Percentiles rank a stretch among this genome's conserved stretches.
Conservation (phyloP, 1,284 basidiomycete genomes). For the Ganoderma leucocontextum region DNA sequence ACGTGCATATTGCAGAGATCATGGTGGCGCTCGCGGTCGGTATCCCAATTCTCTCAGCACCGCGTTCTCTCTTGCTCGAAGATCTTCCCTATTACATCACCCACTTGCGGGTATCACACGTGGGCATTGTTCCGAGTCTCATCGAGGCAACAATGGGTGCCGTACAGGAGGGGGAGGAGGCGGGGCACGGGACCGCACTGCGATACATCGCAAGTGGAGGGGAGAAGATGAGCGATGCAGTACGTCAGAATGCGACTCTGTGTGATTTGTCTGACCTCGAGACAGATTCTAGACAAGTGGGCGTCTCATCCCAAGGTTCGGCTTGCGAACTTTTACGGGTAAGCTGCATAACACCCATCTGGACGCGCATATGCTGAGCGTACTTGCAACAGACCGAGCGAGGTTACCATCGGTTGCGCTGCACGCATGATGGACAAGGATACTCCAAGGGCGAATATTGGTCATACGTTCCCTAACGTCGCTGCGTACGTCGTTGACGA, state of each 20-base stretch:
- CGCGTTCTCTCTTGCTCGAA: conserved; percentile 54
- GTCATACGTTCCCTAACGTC: conserved; percentile 47
- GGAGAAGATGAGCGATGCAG: conserved; percentile 62
- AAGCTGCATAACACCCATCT: conserved; percentile 32
- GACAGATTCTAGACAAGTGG: conserved; percentile 60
- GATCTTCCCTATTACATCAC: conserved; percentile 54
- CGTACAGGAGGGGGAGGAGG: conserved; percentile 42
- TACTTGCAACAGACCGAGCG: conserved; percentile 44
- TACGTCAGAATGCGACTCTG: conserved; percentile 37
- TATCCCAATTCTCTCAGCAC: conserved; percentile 54
- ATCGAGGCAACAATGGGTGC: conserved; percentile 60
- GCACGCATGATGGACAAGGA: conserved; percentile 52
- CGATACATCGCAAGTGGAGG: conserved; percentile 60
- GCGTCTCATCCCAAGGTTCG: conserved; percentile 53
- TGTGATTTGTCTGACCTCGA: not conserved
- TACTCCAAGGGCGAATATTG: conserved; percentile 56
- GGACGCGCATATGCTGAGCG: not conserved
- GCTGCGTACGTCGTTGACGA: conserved; percentile 50
- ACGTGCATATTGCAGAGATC: conserved; percentile 59
- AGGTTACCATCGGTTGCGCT: conserved; percentile 62
- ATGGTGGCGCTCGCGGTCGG: conserved; percentile 54
- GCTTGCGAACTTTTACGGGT: conserved; percentile 61
- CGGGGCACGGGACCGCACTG: conserved; percentile 43
- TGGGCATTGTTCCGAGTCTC: conserved; percentile 62
- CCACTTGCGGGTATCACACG: conserved; percentile 56